Evolutionary conservation across 495 filamentous ascomycete species (phyloP).

Genomic region (Trichodelitschia bisporula): DNA sequence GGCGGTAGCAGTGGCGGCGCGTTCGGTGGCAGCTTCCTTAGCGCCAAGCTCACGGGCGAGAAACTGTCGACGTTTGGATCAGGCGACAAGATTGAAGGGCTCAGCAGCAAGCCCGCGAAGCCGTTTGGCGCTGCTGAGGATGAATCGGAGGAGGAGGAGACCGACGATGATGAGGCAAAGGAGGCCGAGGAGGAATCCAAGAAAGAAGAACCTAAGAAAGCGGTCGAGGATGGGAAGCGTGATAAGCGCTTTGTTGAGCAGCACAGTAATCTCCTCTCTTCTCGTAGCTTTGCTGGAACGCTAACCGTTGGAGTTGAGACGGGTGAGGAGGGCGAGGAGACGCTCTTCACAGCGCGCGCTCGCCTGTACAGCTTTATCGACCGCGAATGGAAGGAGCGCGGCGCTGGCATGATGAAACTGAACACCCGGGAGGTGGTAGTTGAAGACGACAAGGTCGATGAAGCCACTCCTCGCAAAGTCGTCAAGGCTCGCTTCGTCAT

Average conservation of each 20-base stretch:
- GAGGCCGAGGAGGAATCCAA: conserved; percentile 5
- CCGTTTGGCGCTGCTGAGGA: conserved; percentile 24
- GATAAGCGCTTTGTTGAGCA: conserved; percentile 37
- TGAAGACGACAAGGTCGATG: conserved; percentile 20
- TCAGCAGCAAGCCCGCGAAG: conserved; percentile 20
- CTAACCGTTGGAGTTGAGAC: conserved; percentile 30
- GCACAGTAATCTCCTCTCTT: conserved; percentile 26
- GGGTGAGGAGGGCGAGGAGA: conserved; percentile 42
- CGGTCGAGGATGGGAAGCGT: not conserved
- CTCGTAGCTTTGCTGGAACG: not conserved
- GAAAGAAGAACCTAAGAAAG: conserved; percentile 29
- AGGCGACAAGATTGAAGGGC: conserved; percentile 18
- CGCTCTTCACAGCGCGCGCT: conserved; percentile 36
- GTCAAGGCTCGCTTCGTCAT: conserved; percentile 43
- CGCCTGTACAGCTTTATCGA: conserved; percentile 45
- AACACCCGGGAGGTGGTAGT: conserved; percentile 25
- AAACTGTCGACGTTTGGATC: conserved; percentile 52
- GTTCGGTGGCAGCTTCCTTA: conserved; percentile 29
- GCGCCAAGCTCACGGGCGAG: conserved; percentile 22
- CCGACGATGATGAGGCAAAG: conserved; percentile 28
- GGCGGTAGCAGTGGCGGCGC: conserved; percentile 20
- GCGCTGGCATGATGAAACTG: conserved; percentile 58
- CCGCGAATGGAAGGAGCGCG: conserved; percentile 73
- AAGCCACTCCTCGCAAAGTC: conserved; percentile 17
- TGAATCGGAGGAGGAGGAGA: conserved; percentile 16